Evolutionary conservation across 805 yeast species (phyloP).

Genomic region (Wickerhamiella alocasiicola): DNA sequence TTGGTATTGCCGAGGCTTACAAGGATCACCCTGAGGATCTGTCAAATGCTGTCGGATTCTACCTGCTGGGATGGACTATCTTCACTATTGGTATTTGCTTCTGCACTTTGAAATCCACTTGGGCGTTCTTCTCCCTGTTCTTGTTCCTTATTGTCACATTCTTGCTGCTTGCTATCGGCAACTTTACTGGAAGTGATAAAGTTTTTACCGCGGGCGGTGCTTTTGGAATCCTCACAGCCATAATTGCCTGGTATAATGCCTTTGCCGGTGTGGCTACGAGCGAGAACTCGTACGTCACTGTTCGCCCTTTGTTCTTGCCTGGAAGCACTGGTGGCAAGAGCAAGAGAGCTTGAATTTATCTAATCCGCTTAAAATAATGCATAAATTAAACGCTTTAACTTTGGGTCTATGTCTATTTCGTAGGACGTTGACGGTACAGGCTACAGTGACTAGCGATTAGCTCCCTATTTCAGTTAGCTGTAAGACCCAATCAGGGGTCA

Average conservation of each 20-base stretch:
- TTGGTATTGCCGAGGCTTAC: conserved; percentile 48
- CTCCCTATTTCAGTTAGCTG: too few relatives aligned
- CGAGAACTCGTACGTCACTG: conserved; percentile 45
- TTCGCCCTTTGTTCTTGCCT: conserved; percentile 41
- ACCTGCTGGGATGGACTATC: conserved; percentile 47
- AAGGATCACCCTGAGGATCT: conserved; percentile 26
- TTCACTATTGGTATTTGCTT: conserved; percentile 44
- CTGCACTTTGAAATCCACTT: conserved; percentile 51
- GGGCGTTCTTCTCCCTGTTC: conserved; percentile 48
- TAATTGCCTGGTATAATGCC: conserved; percentile 54
- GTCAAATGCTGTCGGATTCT: conserved; percentile 45
- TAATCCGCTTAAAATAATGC: too few relatives aligned
- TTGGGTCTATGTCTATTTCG: too few relatives aligned
- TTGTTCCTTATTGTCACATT: conserved; percentile 43
- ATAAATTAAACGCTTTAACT: too few relatives aligned
- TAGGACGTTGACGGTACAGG: too few relatives aligned
- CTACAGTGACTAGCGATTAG: too few relatives aligned
- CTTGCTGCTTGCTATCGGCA: conserved; percentile 41
- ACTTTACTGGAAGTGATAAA: conserved; percentile 20
- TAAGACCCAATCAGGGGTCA: too few relatives aligned
- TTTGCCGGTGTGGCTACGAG: conserved; percentile 49
- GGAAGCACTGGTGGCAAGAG: conserved; percentile 20
- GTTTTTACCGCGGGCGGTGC: conserved; percentile 50
- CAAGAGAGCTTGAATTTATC: too few relatives aligned
- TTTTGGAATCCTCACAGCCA: conserved; percentile 44